Percentiles rank a stretch among this genome's conserved stretches.
Conservation (phyloP, 495 filamentous ascomycete species). For the Tuber microsphaerosporum region DNA sequence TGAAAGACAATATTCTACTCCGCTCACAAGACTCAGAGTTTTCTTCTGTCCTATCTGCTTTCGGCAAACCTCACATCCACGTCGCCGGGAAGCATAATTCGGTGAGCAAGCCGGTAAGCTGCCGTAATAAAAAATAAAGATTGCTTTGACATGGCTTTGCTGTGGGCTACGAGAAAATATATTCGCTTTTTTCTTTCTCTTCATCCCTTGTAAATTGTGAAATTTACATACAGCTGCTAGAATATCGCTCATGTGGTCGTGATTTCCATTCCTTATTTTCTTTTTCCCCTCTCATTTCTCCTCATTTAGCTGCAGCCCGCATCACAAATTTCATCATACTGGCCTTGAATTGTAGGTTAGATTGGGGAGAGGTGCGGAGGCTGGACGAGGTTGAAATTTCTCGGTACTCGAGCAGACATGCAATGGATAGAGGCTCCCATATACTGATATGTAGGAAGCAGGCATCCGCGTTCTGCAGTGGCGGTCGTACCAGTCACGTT, state of each 20-base stretch:
- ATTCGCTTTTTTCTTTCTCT: neutral
- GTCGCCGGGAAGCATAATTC: neutral
- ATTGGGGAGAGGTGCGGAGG: conserved; percentile 14
- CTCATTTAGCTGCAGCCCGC: conserved; percentile 26
- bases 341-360: conserved; percentile 14
- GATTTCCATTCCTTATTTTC: conserved; percentile 20
- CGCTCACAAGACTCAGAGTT: neutral
- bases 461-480: conserved; percentile 23
- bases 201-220: neutral
- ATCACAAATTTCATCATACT: conserved; percentile 27
- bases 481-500: conserved; percentile 31
- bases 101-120: neutral
- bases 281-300: conserved; percentile 13
- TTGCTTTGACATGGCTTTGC: neutral
- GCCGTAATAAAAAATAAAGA: neutral
- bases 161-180: neutral
- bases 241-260: conserved; percentile 25
- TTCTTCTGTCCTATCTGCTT: neutral
- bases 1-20: conserved; percentile 1
- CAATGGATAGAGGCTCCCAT: conserved; percentile 29
- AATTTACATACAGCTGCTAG: neutral
- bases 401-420: conserved; percentile 22
- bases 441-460: conserved; percentile 20
- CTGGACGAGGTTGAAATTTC: conserved; percentile 9
- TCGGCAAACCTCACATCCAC: neutral